phyloP scores from a whole-genome alignment of 2,329 filamentous ascomycete genomes.

The Aureobasidium sp. region DNA sequence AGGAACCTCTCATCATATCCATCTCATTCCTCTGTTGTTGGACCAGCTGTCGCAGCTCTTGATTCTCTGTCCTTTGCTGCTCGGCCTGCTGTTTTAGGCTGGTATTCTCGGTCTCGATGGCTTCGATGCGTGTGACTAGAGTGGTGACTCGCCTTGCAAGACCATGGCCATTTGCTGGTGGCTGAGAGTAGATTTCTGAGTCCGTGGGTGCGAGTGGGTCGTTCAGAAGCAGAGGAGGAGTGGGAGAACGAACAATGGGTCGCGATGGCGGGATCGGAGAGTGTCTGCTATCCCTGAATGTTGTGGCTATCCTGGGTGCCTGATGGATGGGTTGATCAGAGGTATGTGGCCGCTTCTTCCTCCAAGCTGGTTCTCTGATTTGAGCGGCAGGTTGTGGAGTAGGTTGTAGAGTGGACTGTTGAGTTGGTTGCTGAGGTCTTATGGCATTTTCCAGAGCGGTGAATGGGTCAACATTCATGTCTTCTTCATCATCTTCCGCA shows the following conservation, averaged over 20 bases:
- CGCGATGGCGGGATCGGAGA: background rate
- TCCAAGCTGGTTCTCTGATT: background rate
- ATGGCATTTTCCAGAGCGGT: background rate
- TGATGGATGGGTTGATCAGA: background rate
- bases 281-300: background rate
- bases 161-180: background rate
- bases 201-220: background rate
- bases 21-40: conserved; percentile 2
- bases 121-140: background rate
- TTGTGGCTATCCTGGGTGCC: background rate
- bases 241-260: background rate
- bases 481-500: background rate
- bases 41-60: background rate
- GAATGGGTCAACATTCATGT: background rate
- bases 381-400: background rate
- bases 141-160: background rate
- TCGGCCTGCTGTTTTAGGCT: background rate
- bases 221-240: background rate
- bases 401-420: background rate
- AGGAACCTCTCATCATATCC: conserved; percentile 2
- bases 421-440: background rate
- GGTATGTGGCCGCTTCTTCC: background rate
- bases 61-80: background rate
- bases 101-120: background rate
- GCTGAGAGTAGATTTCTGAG: background rate